A percentile compares a stretch with the other conserved stretches of the same genome.
Evolutionary conservation across 2,329 filamentous ascomycete genomes (phyloP).

Genomic region (Penicillium sp.): DNA sequence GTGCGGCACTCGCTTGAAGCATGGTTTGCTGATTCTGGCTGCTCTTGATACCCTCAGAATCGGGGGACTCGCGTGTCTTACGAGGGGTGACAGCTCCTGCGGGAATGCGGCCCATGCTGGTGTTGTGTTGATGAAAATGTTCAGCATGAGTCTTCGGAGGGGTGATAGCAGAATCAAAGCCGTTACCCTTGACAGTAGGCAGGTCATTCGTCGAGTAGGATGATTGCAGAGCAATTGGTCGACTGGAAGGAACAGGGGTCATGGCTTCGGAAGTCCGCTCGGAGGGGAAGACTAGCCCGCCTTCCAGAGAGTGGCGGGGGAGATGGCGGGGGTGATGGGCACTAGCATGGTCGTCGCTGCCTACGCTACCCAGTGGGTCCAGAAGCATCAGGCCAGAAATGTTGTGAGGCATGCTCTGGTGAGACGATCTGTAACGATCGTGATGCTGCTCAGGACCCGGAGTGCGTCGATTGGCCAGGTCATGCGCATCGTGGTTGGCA

Average conservation of each 20-base stretch:
- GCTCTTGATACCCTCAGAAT: constrained; percentile 47
- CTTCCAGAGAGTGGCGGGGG: constrained; percentile 47
- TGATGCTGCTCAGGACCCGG: constrained; percentile 65
- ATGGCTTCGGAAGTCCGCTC: constrained; percentile 28
- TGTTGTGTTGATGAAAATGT: constrained; percentile 69
- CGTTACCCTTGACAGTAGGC: constrained; percentile 73
- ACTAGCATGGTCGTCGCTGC: constrained; percentile 27
- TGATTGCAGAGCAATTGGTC: constrained; percentile 60
- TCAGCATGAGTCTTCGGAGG: constrained; percentile 59
- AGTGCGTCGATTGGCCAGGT: constrained; percentile 69
- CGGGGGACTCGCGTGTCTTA: constrained; percentile 48
- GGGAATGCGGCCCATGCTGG: constrained; percentile 76
- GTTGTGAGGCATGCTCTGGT: constrained; percentile 60
- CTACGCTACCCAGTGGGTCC: constrained; percentile 34
- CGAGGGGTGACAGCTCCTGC: constrained; percentile 63
- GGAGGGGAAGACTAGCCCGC: constrained; percentile 38
- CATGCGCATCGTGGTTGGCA: constrained; percentile 74
- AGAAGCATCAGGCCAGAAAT: constrained; percentile 44
- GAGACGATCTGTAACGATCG: constrained; percentile 64
- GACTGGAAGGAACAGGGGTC: constrained; percentile 34
- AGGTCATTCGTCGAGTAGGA: constrained; percentile 91
- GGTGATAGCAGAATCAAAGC: constrained; percentile 46
- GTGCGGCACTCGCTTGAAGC: constrained; percentile 73
- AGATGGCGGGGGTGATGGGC: constrained; percentile 37
- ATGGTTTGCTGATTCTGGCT: constrained; percentile 66